Conservation (phyloP, 495 filamentous ascomycete species). For the Hyaloscypha finlandica region DNA sequence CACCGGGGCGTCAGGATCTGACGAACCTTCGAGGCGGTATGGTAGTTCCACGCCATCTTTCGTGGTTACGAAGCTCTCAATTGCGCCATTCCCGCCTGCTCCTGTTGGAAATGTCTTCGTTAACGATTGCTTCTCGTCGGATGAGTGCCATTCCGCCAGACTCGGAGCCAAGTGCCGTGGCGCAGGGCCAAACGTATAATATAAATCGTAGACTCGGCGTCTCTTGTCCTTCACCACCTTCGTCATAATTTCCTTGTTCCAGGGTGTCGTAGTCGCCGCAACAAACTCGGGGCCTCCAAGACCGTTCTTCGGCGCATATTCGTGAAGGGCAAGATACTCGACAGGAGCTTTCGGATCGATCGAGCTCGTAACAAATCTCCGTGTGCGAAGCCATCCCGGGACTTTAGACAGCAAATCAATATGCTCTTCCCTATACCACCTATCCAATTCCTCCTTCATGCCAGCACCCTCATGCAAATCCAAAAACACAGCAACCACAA, state of each 20-base stretch:
- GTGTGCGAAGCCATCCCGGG: conserved; percentile 73
- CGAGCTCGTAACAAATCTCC: conserved; percentile 61
- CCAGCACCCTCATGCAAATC: conserved; percentile 52
- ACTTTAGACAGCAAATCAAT: conserved; percentile 68
- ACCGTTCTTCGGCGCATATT: conserved; percentile 66
- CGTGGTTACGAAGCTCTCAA: conserved; percentile 67
- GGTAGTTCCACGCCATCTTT: conserved; percentile 66
- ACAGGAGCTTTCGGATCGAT: conserved; percentile 52
- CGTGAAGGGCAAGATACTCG: conserved; percentile 67
- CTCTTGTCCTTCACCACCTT: conserved; percentile 58
- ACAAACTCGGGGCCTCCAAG: conserved; percentile 63
- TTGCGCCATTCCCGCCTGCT: conserved; percentile 44
- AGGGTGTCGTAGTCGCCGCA: conserved; percentile 59
- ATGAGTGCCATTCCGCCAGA: conserved; percentile 42
- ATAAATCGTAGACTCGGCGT: conserved; percentile 64
- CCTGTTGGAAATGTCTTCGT: conserved; percentile 52
- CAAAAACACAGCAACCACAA: conserved; percentile 62
- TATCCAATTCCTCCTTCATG: conserved; percentile 56
- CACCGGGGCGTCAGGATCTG: conserved; percentile 62
- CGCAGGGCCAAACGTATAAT: conserved; percentile 76
- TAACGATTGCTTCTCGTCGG: conserved; percentile 43
- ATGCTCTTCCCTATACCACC: conserved; percentile 76
- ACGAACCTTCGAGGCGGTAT: conserved; percentile 73
- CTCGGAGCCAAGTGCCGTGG: conserved; percentile 61
- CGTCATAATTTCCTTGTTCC: conserved; percentile 53